phyloP scores from a whole-genome alignment of 2,329 filamentous ascomycete species.

The Nemania sp. region DNA sequence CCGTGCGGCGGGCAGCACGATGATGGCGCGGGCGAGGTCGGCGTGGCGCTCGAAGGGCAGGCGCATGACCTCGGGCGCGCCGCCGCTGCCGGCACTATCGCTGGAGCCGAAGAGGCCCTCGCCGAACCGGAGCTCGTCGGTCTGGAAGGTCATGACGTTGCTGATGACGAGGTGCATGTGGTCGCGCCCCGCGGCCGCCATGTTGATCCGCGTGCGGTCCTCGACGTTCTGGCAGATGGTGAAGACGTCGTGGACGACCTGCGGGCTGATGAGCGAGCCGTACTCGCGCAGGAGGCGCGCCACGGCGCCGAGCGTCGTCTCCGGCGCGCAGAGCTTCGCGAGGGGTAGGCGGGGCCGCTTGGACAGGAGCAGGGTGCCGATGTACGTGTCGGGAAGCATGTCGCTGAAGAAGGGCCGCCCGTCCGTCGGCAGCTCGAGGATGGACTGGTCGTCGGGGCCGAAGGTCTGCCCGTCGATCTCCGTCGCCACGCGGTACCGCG shows the following conservation, averaged over 20 bases:
- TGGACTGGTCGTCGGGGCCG: conserved; percentile 35
- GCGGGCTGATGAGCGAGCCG: conserved; percentile 34
- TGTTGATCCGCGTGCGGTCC: conserved; percentile 34
- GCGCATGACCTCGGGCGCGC: conserved; percentile 37
- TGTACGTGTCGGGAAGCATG: conserved; percentile 37
- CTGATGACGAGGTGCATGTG: conserved; percentile 39
- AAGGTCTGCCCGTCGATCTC: conserved; percentile 22
- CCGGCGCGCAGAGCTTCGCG: conserved; percentile 35
- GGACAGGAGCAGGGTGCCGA: conserved; percentile 38
- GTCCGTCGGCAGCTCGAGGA: conserved; percentile 44
- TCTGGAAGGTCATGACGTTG: conserved; percentile 40
- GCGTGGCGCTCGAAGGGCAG: conserved; percentile 38
- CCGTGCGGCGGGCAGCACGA: conserved; percentile 38
- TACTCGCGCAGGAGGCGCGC: conserved; percentile 35
- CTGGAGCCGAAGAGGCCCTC: conserved; percentile 35
- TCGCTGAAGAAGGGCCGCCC: conserved; percentile 40
- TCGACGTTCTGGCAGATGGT: conserved; percentile 36
- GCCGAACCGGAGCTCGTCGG: conserved; percentile 38
- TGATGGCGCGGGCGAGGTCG: conserved; percentile 33
- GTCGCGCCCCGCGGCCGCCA: conserved; percentile 33
- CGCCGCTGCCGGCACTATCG: no score
- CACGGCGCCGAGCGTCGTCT: conserved; percentile 35
- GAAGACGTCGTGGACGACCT: conserved; percentile 39
- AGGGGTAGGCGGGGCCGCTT: conserved; percentile 36
- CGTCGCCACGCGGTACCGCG: conserved; percentile 41